These are phyloP conservation scores for Hura crepitans DNA, from an alignment of 441 rosid species.

Conservation along the genomic window DNA sequence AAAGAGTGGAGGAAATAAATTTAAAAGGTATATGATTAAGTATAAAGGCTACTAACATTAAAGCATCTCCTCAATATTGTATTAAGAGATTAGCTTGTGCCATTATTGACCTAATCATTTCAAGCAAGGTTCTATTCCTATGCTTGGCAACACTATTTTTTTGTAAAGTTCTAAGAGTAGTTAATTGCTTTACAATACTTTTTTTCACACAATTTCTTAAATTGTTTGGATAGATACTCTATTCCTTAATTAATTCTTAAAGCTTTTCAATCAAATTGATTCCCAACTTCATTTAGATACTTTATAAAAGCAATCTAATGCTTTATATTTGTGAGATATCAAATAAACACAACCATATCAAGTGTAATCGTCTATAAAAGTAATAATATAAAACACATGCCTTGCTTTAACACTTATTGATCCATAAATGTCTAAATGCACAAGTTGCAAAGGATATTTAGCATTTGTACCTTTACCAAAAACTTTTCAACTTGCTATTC, in stretches of 20 bases:
- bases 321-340: background rate
- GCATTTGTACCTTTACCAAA: background rate
- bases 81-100: background rate
- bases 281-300: background rate
- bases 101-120: background rate
- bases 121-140: background rate
- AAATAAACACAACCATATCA: background rate
- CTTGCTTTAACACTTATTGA: background rate
- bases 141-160: background rate
- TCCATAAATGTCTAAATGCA: background rate
- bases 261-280: background rate
- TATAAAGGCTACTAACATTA: background rate
- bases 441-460: background rate
- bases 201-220: background rate
- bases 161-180: background rate
- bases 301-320: background rate
- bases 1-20: background rate
- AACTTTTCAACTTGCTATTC: background rate
- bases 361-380: background rate
- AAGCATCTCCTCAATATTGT: background rate
- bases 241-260: background rate
- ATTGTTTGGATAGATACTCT: background rate
- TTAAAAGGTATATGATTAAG: background rate
- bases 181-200: background rate
- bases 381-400: background rate